phyloP scores from a whole-genome alignment of 495 filamentous ascomycete genomes.

The Lichina pygmaea region DNA sequence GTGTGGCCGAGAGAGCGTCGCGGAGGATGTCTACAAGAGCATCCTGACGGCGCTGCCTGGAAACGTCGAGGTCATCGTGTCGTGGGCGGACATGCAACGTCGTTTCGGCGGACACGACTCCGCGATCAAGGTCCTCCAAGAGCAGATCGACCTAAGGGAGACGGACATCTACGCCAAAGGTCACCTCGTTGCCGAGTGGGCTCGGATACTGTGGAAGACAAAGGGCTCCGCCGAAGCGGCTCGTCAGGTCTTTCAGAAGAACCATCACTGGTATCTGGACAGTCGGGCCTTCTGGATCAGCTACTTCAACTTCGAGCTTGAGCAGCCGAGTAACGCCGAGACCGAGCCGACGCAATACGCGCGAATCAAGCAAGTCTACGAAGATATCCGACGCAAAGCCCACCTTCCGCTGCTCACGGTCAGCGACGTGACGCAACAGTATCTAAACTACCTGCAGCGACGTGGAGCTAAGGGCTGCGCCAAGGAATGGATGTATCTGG shows the following conservation, averaged over 20 bases:
- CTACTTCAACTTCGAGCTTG: conserved; percentile 72
- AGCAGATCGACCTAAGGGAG: conserved; percentile 41
- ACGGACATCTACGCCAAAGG: conserved; percentile 64
- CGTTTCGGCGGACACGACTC: conserved; percentile 66
- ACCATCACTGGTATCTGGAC: conserved; percentile 63
- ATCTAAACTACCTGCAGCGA: conserved; percentile 67
- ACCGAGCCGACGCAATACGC: conserved; percentile 38
- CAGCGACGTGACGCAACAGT: conserved; percentile 52
- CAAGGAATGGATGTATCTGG: conserved; percentile 63
- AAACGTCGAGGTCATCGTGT: conserved; percentile 66
- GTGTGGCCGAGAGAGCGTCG: conserved; percentile 43
- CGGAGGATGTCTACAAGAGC: conserved; percentile 58
- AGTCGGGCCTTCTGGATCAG: conserved; percentile 80
- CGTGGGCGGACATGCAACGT: conserved; percentile 68
- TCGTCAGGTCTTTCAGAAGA: conserved; percentile 56
- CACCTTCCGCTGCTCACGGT: conserved; percentile 36
- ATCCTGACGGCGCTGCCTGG: conserved; percentile 44
- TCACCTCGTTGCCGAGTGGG: conserved; percentile 73
- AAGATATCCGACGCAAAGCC: conserved; percentile 51
- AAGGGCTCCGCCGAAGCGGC: conserved; percentile 70
- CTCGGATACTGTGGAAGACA: conserved; percentile 67
- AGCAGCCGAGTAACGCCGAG: conserved; percentile 46
- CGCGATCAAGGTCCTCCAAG: conserved; percentile 65
- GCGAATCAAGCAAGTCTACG: conserved; percentile 55
- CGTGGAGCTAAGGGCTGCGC: conserved; percentile 58